Base-by-base conservation (phyloP, 2,329 filamentous ascomycete genomes). In the Diaporthe citriasiana region DNA sequence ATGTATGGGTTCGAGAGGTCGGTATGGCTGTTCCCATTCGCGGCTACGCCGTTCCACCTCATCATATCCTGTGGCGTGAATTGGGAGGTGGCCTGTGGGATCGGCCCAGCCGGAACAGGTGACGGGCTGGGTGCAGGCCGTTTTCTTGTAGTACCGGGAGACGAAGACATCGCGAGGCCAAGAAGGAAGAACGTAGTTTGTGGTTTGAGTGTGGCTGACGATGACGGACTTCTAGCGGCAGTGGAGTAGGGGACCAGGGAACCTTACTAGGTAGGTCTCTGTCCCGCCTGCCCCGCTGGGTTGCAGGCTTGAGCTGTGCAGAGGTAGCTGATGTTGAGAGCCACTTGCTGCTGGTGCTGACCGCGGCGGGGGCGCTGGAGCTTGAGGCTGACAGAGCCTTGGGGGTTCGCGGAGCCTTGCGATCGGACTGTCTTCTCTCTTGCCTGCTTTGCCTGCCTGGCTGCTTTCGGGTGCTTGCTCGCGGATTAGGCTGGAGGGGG, bases 111-210 rank as follows among this genome's bases (percentile, higher is more conserved):
- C n/a, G 94, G 92, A 38, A 73, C 22, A 15, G 74, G 69, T 50
- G 90, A 88, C 76, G 92, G 86, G 81, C 93, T 93, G 73, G 94
- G 92, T 60, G 94, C 93, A 78, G 93, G 87, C 82, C 94, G 89
- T 86, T 97, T 97, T 83, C 93, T 85, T 30, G 88, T 82, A 27
- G 88, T 82, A 76, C 89, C 89, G 59, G 85, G 83, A 47, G 73
- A 71, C 42, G 84, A 80, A 73, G 89, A 86, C 87, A 89, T 89
- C 73, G 77, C 72, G 73, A 75, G 76, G 76, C 63, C 22, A 38
- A 53, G 13, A 27, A 27, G 10, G 63, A 38, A 8, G 22, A 22
- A 74, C 78, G 71, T 42, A 19, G 69, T 30, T 27, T n/a, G 19
- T 42, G 30, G 38, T 53, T 42, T 22, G 45, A 71, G 35, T n/a